phyloP scores from a whole-genome alignment of 2,329 filamentous ascomycete genomes.

The Capronia coronata region DNA sequence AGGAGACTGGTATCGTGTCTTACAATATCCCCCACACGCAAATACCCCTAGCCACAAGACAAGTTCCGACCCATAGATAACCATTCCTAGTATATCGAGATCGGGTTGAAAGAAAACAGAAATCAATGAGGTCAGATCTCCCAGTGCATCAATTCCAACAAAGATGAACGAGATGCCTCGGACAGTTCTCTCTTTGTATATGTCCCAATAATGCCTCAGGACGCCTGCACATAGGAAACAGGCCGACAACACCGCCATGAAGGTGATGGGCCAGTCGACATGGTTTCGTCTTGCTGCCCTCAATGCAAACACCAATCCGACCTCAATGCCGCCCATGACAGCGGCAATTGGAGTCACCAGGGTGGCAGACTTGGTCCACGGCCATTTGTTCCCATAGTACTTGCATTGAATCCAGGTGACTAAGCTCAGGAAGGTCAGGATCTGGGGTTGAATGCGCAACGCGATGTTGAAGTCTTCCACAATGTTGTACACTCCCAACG shows the following conservation, averaged over 20 bases:
- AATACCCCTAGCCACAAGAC: slow-evolving; percentile 62
- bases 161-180: slow-evolving; percentile 67
- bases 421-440: slow-evolving; percentile 48
- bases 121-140: slow-evolving; percentile 60
- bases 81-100: slow-evolving; percentile 56
- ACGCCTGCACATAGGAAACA: slow-evolving; percentile 59
- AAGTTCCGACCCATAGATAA: slow-evolving; percentile 62
- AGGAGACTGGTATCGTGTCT: slow-evolving; percentile 5
- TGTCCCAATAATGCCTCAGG: slow-evolving; percentile 62
- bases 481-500: slow-evolving; percentile 57
- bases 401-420: slow-evolving; percentile 52
- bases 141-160: slow-evolving; percentile 61
- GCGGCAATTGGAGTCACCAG: slow-evolving; percentile 48
- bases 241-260: slow-evolving; percentile 63
- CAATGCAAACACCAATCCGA: slow-evolving; percentile 53
- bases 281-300: slow-evolving; percentile 41
- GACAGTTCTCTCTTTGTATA: slow-evolving; percentile 59
- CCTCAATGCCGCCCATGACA: slow-evolving; percentile 55
- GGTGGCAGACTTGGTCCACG: slow-evolving; percentile 42
- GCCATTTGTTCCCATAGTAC: slow-evolving; percentile 53
- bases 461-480: slow-evolving; percentile 49
- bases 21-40: slow-evolving; percentile 56
- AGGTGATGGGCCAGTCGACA: slow-evolving; percentile 54
- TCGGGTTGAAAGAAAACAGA: slow-evolving; percentile 57
- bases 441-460: slow-evolving; percentile 50